Evolutionary conservation across 164 flowering plant genomes (phyloP).

Genomic region (Liquidambar formosana): DNA sequence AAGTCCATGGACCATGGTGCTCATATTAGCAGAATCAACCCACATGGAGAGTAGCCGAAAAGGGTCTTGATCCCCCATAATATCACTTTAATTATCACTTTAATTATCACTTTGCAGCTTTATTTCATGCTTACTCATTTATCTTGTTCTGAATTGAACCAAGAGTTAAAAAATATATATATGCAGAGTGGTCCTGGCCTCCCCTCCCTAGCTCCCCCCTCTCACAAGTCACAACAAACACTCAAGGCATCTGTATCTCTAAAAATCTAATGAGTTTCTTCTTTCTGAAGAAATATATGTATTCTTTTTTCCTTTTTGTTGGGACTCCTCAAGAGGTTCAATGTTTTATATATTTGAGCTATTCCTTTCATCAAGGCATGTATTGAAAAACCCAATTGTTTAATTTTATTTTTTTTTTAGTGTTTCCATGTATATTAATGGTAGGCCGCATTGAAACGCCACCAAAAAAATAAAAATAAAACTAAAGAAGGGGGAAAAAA

Average conservation of each 20-base stretch:
- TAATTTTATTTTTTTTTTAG: neutral
- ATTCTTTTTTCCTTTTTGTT: constrained; percentile 1
- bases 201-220: neutral
- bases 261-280: neutral
- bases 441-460: constrained; percentile 7
- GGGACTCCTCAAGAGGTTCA: constrained; percentile 11
- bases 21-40: neutral
- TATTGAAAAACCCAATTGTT: constrained; percentile 27
- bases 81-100: constrained; percentile 23
- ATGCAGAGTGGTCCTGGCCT: constrained; percentile 6
- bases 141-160: neutral
- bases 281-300: neutral
- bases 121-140: constrained; percentile 16
- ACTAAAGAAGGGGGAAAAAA: too few species aligned
- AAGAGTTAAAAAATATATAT: neutral
- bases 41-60: constrained; percentile 28
- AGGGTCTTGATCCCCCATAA: constrained; percentile 3
- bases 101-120: constrained; percentile 42
- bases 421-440: neutral
- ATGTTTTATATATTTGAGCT: neutral
- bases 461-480: too few species aligned
- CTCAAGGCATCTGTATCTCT: neutral
- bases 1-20: neutral
- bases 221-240: constrained; percentile 10
- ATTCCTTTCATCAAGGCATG: constrained; percentile 12